Evolutionary conservation across 768 basidiomycete genomes (phyloP), one percentile per base, ranked within the genome.

Genomic region (Gloeostereum incarnatum): DNA sequence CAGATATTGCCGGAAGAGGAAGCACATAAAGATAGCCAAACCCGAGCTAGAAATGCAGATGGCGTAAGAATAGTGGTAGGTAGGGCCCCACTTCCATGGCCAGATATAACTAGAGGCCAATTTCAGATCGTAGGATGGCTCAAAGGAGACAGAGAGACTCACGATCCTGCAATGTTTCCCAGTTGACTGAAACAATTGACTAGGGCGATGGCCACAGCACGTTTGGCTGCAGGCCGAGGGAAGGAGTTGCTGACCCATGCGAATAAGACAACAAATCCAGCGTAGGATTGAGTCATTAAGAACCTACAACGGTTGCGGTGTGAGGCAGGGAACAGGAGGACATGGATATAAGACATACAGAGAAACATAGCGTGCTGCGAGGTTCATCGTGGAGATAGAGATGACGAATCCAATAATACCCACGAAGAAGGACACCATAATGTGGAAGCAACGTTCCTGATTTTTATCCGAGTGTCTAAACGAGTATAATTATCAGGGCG

Each of bases 121-220:
- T 50, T 35, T 45, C 38, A 40, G 30, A 33, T 25, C 32, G 16
- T 24, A 34, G 19, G 20, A 22, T 26, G 29, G 31, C 38, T 38
- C 24, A 31, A 20, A n/a, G 21, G n/a, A n/a, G n/a, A n/a, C 33
- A 17, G 43, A 36, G 48, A 52, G 29, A 76, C 75, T 61, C 61
- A 88, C 64, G 85, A 81, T 45, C 89, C 88, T 13, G 80, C 68
- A 40, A 93, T 67, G 57, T 92, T 93, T 5, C 90, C 91, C 20
- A 91, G 66, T 51, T 87, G 81, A 21, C 81, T 78, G 57, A 84
- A 83, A 19, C 81, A 76, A 56, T 90, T 87, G 52, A 88, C 73
- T 49, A 83, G 62, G 8, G 85, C 88, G 42, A 92, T 65, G 5
- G 85, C 79, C n/a, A 89, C 81, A 9, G 88, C 84, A 8, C 88